Evolutionary conservation across 768 basidiomycete species (phyloP).

Genomic region (Russula abietina): DNA sequence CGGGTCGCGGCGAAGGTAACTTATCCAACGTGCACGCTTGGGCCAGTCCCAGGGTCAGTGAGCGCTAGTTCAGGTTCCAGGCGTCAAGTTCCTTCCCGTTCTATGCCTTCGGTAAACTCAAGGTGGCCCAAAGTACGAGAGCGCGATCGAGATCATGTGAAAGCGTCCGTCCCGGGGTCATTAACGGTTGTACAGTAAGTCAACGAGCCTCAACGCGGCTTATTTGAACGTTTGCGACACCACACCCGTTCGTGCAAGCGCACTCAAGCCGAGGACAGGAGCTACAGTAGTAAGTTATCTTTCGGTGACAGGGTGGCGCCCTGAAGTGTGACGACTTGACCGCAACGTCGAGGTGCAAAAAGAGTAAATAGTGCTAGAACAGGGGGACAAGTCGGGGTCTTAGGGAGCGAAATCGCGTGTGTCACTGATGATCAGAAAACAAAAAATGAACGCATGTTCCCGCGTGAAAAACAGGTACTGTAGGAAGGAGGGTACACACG

Average conservation of each 20-base stretch:
- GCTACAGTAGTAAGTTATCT: too few relatives aligned
- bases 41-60: not conserved
- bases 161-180: not conserved
- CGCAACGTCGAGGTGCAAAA: not conserved
- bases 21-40: not conserved
- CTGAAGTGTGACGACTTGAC: not conserved
- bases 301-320: not conserved
- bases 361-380: not conserved
- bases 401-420: not conserved
- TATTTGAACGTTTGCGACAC: not conserved
- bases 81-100: not conserved
- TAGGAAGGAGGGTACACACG: too few relatives aligned
- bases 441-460: not conserved
- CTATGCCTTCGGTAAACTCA: not conserved
- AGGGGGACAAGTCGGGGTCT: not conserved
- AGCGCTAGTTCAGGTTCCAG: not conserved
- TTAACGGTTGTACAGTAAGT: not conserved
- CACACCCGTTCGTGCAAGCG: not conserved
- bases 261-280: not conserved
- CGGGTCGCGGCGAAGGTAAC: not conserved
- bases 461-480: not conserved
- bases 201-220: not conserved
- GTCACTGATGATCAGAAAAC: not conserved
- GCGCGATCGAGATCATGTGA: not conserved
- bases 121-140: not conserved